These are phyloP conservation scores for Aspergillus puulaauensis DNA, from an alignment of 2,329 filamentous ascomycete genomes.

Conservation along the genomic window DNA sequence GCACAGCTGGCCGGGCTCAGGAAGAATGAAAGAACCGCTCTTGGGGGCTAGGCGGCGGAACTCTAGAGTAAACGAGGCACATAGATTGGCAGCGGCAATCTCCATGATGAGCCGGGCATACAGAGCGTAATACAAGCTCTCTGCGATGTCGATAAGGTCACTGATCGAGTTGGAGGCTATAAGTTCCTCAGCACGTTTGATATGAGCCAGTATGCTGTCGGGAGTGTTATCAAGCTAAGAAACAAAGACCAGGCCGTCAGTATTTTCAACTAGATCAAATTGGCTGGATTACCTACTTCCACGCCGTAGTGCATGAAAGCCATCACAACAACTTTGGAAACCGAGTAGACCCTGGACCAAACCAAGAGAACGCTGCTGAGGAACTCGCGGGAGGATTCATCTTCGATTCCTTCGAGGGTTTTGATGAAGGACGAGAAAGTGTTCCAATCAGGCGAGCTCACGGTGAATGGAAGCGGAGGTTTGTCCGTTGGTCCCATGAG, in stretches of 20 bases:
- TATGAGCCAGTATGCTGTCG: constrained; percentile 31
- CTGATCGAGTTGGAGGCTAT: constrained; percentile 27
- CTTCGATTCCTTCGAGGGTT: constrained; percentile 18
- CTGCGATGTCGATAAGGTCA: constrained; percentile 33
- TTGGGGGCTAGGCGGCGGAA: constrained; percentile 19
- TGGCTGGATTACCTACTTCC: constrained; percentile 26
- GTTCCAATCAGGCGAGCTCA: constrained; percentile 33
- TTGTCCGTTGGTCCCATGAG: constrained; percentile 19
- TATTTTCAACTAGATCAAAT: background rate
- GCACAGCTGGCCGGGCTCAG: constrained; percentile 35
- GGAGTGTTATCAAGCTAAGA: constrained; percentile 31
- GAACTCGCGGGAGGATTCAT: constrained; percentile 23
- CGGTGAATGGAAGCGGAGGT: constrained; percentile 29
- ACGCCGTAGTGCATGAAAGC: constrained; percentile 33
- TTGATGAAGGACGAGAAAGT: constrained; percentile 12
- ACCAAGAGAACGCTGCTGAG: constrained; percentile 29
- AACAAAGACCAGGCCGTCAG: background rate
- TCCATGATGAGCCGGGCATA: constrained; percentile 39
- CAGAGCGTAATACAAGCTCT: constrained; percentile 38
- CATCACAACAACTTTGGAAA: constrained; percentile 36
- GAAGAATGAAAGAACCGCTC: constrained; percentile 22
- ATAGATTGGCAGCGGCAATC: constrained; percentile 36
- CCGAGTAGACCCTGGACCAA: constrained; percentile 34
- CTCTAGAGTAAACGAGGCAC: constrained; percentile 28
- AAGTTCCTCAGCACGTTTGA: constrained; percentile 30